Base-by-base conservation (phyloP, 331 rosid genomes). In the Telfairia occidentalis region DNA sequence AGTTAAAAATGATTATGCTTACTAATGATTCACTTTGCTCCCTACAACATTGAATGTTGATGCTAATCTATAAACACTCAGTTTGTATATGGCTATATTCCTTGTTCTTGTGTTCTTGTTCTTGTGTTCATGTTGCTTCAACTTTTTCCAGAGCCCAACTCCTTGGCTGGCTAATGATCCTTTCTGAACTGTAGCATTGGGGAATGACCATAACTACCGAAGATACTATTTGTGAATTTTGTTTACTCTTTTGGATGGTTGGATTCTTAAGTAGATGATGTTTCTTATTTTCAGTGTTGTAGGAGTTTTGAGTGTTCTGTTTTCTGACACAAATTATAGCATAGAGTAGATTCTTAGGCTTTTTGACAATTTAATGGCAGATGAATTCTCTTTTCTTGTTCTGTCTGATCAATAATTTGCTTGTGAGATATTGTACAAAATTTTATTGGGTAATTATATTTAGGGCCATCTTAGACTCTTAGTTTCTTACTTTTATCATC, bases 401-500 rank as follows among this genome's bases (percentile, higher is more conserved):
- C 38, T 69, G 54, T 43, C 21, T 42, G 21, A 26, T 24, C 7
- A 24, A 45, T 45, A 45, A 8, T 13, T 7, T 45, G 74, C 57
- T 43, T 11, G 40, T 6, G 24, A 28, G 3, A 40, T 38, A 38
- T 38, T 7, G 42, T 12, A 30, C 5, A 16, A 7, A 63, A 63
- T 35, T 26, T 13, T 69, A 57, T 29, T 67, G 12, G 34, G 34
- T 40, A 13, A 7, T 43, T 26, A 69, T 42, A 65, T 8, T 35
- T 18, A 7, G 37, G 13, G 18, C 45, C n/a, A n/a, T 1, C 28
- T 10, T 21, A 11, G 13, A 67, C 11, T 38, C 0, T 19, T 13
- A 26, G 16, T 82, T 59, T 74, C 50, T 69, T 35, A 82, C 73
- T n/a, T 76, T 77, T 77, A 46, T 32, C 42, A 59, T 72, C 48